phyloP scores from a whole-genome alignment of 2,329 filamentous ascomycete species.

The Sporothrix euskadiensis region DNA sequence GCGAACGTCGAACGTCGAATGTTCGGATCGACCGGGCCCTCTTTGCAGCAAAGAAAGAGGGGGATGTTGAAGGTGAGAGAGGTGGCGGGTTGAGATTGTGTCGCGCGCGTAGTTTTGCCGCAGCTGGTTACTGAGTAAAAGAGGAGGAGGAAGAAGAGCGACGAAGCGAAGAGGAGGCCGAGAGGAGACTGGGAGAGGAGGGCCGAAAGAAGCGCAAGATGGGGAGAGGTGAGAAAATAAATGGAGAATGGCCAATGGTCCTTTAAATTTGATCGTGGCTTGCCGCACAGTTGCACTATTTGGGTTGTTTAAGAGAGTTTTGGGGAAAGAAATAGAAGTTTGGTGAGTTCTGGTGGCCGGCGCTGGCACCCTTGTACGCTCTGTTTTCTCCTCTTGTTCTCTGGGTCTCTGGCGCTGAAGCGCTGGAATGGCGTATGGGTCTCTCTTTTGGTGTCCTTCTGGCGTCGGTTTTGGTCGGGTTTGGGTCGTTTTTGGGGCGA shows the following conservation, averaged over 20 bases:
- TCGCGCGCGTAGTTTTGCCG: not conserved
- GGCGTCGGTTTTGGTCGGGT: not conserved
- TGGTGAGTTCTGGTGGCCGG: not conserved
- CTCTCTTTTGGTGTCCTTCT: too few relatives aligned
- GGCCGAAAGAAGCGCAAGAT: not conserved
- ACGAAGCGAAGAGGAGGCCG: not conserved
- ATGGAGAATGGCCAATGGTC: conserved; percentile 8
- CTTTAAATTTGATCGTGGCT: conserved; percentile 3
- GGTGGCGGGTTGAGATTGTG: not conserved
- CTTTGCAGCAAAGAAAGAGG: not conserved
- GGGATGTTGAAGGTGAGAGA: not conserved
- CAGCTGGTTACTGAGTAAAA: not conserved
- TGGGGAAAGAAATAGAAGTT: not conserved
- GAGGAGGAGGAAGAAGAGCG: not conserved
- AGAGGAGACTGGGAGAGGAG: not conserved
- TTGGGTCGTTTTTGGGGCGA: not conserved
- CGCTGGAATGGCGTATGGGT: not conserved
- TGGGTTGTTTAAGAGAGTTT: not conserved
- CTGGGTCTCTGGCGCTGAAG: not conserved
- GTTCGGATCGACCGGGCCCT: not conserved
- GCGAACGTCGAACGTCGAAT: not conserved
- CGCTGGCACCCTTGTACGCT: conserved; percentile 2
- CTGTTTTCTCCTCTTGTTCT: conserved; percentile 19
- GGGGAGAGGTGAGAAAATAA: not conserved
- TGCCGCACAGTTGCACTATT: not conserved